phyloP scores from a whole-genome alignment of 805 yeast species.

The Cyberlindnera americana region DNA sequence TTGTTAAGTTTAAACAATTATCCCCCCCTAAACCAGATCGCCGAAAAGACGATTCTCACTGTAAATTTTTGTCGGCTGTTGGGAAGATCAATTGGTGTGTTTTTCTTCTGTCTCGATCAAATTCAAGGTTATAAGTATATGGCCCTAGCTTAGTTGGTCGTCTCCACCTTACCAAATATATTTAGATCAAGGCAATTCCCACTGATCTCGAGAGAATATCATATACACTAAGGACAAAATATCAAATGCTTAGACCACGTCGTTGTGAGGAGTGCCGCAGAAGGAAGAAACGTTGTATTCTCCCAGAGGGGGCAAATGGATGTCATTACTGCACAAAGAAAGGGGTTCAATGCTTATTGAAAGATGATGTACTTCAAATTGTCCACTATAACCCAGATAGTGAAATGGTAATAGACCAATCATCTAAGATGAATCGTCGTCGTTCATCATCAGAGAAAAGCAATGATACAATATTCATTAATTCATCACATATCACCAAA shows the following conservation, averaged over 20 bases:
- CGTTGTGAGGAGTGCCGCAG: constrained; percentile 17
- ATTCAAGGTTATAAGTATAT: too few relatives aligned
- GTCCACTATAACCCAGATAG: constrained; percentile 8
- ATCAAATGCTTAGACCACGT: constrained; percentile 5
- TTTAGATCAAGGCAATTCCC: too few relatives aligned
- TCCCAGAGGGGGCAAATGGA: background rate
- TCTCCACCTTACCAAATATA: too few relatives aligned
- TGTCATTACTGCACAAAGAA: constrained; percentile 13
- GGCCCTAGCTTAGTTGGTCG: too few relatives aligned
- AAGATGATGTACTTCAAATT: constrained; percentile 11
- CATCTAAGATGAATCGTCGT: background rate
- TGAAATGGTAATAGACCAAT: background rate
- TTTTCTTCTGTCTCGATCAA: too few relatives aligned
- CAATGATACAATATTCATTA: constrained; percentile 6
- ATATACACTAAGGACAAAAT: too few relatives aligned
- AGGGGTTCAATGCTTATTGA: constrained; percentile 11
- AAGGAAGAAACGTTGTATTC: constrained; percentile 14
- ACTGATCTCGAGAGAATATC: too few relatives aligned
- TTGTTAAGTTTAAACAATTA: too few relatives aligned
- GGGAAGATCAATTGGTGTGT: too few relatives aligned
- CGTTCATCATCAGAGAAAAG: background rate
- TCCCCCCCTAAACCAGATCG: too few relatives aligned
- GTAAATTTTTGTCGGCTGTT: too few relatives aligned
- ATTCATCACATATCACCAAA: constrained; percentile 2
- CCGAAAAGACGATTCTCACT: too few relatives aligned